phyloP scores from a whole-genome alignment of 1,139 yeast species.

The Lodderomyces margitis region DNA sequence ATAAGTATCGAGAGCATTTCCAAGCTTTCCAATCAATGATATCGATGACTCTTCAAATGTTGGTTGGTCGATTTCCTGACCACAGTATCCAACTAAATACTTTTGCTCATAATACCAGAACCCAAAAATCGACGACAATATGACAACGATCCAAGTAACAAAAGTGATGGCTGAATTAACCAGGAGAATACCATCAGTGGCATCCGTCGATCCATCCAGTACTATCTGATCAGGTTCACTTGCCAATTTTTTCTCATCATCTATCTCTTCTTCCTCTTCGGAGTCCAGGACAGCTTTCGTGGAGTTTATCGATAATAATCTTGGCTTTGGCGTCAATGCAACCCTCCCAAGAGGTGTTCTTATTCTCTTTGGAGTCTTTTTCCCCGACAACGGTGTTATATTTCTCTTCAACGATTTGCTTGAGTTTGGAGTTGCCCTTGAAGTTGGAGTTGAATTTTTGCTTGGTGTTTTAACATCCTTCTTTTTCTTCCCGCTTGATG shows the following conservation, averaged over 20 bases:
- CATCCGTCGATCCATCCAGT: not conserved
- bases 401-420: constrained; percentile 1
- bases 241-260: constrained; percentile 13
- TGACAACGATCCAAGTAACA: constrained; percentile 28
- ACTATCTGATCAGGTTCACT: not conserved
- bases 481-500: not conserved
- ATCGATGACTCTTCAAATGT: constrained; percentile 29
- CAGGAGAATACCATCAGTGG: not conserved
- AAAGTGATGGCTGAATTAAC: constrained; percentile 14
- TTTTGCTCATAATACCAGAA: constrained; percentile 67
- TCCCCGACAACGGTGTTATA: constrained; percentile 6
- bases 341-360: constrained; percentile 9
- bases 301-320: constrained; percentile 18
- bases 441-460: constrained; percentile 5
- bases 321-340: constrained; percentile 21
- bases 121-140: constrained; percentile 31
- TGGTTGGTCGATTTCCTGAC: constrained; percentile 46
- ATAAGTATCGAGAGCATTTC: constrained; percentile 33
- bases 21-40: constrained; percentile 19
- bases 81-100: constrained; percentile 65
- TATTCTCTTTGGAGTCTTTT: constrained; percentile 6
- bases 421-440: constrained; percentile 5
- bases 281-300: constrained; percentile 10
- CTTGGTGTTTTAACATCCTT: constrained; percentile 6
- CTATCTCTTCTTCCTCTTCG: constrained; percentile 16